Conservation (phyloP, 2,329 filamentous ascomycete genomes). For the Aureobasidium namibiae region DNA sequence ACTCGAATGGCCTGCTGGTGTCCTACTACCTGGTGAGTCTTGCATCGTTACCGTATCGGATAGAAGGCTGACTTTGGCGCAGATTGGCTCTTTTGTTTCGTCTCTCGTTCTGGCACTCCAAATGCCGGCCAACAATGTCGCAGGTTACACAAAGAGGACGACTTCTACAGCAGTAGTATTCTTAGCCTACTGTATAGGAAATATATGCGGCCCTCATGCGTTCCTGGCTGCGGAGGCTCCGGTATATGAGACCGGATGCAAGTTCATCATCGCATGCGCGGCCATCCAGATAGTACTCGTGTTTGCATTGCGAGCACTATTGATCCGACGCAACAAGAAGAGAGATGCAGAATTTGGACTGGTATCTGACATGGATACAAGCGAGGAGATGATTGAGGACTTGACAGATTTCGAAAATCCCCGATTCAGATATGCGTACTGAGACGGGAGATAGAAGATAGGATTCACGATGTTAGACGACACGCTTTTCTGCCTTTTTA, state of each 20-base stretch:
- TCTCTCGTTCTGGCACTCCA: constrained; percentile 47
- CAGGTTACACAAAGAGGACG: constrained; percentile 41
- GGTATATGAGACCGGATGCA: constrained; percentile 45
- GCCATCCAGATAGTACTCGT: constrained; percentile 34
- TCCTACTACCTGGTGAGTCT: constrained; percentile 42
- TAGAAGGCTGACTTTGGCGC: not conserved
- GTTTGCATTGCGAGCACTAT: constrained; percentile 27
- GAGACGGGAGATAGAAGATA: not conserved
- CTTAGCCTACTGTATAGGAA: constrained; percentile 36
- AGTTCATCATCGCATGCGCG: constrained; percentile 41
- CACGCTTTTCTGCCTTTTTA: constrained; percentile 28
- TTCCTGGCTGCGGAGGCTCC: constrained; percentile 40
- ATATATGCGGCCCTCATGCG: constrained; percentile 40
- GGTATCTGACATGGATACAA: constrained; percentile 7
- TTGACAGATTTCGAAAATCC: constrained; percentile 33
- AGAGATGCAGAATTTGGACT: constrained; percentile 26
- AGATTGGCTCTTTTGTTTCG: constrained; percentile 38
- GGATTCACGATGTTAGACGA: not conserved
- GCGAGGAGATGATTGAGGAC: constrained; percentile 27
- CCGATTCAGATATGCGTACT: constrained; percentile 22
- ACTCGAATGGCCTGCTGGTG: constrained; percentile 41
- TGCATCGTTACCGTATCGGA: too few species aligned
- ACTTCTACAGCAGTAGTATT: constrained; percentile 41
- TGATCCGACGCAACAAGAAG: constrained; percentile 33
- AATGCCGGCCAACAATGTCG: constrained; percentile 42